Conservation (phyloP, 2,329 filamentous ascomycete species). For the Xylaria arbuscula region DNA sequence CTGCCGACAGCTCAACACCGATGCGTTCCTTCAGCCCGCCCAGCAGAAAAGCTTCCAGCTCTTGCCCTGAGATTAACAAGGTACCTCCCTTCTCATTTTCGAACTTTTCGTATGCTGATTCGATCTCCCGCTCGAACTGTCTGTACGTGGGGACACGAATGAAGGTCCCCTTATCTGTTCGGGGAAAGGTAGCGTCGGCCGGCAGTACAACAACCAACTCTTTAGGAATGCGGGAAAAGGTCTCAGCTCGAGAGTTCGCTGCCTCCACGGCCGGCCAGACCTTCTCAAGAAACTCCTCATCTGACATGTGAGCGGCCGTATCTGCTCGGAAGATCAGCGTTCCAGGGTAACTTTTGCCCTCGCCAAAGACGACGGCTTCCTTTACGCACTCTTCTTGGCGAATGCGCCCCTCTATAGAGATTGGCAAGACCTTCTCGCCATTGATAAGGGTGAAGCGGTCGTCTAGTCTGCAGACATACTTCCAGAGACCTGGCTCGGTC, state of each 20-base stretch:
- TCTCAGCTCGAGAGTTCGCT: conserved; percentile 62
- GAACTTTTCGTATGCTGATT: conserved; percentile 54
- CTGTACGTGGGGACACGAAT: conserved; percentile 64
- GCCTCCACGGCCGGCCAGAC: conserved; percentile 63
- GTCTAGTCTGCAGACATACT: conserved; percentile 58
- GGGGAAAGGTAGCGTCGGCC: conserved; percentile 57
- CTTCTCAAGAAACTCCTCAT: conserved; percentile 58
- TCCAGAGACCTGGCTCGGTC: conserved; percentile 56
- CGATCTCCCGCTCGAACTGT: conserved; percentile 60
- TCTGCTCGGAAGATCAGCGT: conserved; percentile 64
- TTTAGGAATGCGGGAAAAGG: conserved; percentile 63
- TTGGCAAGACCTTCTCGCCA: conserved; percentile 60
- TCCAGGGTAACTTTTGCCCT: conserved; percentile 63
- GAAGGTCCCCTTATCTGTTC: conserved; percentile 67
- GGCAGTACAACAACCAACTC: conserved; percentile 65
- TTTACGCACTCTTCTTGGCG: conserved; percentile 63
- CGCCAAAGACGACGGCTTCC: conserved; percentile 69
- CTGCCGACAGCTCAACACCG: conserved; percentile 33
- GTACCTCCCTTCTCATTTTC: conserved; percentile 37
- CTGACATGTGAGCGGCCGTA: conserved; percentile 54
- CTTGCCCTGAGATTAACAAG: conserved; percentile 21
- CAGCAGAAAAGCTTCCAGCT: conserved; percentile 34
- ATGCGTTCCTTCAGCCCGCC: conserved; percentile 33
- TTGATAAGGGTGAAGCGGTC: conserved; percentile 60
- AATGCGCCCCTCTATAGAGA: conserved; percentile 64